These are phyloP conservation scores for Fusarium sp. DNA, from an alignment of 2,329 filamentous ascomycete genomes.

Conservation along the genomic window DNA sequence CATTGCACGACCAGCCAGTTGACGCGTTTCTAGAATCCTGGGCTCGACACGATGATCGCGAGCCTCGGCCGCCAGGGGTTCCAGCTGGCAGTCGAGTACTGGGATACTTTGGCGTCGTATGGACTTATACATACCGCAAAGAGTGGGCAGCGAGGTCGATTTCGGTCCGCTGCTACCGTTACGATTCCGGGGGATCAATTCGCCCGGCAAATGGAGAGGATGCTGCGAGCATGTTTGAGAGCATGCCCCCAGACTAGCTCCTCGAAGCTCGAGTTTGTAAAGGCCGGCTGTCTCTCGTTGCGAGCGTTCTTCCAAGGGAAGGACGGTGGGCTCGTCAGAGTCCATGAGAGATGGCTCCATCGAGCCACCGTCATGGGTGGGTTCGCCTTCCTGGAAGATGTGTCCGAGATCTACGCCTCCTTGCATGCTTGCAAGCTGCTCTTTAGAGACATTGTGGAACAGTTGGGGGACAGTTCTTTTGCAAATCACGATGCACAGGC, in stretches of 20 bases:
- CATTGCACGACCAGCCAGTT: background rate
- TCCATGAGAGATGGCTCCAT: slow-evolving; percentile 21
- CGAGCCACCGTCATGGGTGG: background rate
- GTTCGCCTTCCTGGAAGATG: background rate
- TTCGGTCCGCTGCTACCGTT: background rate
- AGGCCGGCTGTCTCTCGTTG: background rate
- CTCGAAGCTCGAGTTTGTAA: slow-evolving; percentile 4
- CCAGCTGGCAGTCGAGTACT: slow-evolving; percentile 16
- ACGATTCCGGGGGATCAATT: background rate
- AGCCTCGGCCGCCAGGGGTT: slow-evolving; percentile 14
- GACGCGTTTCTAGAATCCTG: slow-evolving; percentile 2
- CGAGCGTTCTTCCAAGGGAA: background rate
- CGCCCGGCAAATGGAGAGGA: background rate
- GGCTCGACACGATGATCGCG: background rate
- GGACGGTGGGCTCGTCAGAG: background rate
- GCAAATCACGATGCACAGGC: background rate
- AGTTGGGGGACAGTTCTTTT: background rate
- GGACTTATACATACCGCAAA: background rate
- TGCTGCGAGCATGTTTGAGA: slow-evolving; percentile 5
- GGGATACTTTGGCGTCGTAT: slow-evolving; percentile 1
- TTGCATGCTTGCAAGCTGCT: background rate
- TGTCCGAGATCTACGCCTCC: background rate
- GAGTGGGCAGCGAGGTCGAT: slow-evolving; percentile 2
- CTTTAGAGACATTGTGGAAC: background rate
- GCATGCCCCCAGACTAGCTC: background rate